Evolutionary conservation across 2,329 filamentous ascomycete species (phyloP).

Genomic region (Trichoderma endophyticum): DNA sequence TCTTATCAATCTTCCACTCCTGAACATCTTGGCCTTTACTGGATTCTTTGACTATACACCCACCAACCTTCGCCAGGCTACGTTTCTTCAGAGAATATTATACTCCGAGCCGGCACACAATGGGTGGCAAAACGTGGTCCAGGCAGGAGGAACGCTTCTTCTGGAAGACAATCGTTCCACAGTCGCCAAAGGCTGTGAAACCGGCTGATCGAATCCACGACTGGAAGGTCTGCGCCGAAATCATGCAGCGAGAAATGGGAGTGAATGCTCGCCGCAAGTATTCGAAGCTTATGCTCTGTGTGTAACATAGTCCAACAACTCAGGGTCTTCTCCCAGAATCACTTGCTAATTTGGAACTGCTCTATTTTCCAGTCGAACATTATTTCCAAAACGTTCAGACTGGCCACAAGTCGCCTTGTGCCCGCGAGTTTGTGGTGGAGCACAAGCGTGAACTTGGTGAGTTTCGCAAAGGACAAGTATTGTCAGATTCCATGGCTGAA

Average conservation of each 20-base stretch:
- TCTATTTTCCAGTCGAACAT: constrained; percentile 39
- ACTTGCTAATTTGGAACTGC: background rate
- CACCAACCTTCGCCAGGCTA: background rate
- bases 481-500: background rate
- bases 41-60: background rate
- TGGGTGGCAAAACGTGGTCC: constrained; percentile 53
- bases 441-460: constrained; percentile 30
- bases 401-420: constrained; percentile 37
- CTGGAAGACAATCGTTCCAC: constrained; percentile 42
- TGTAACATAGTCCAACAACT: constrained; percentile 23
- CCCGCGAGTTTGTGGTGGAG: constrained; percentile 33
- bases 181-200: constrained; percentile 35
- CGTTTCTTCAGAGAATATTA: background rate
- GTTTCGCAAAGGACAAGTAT: constrained; percentile 2
- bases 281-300: constrained; percentile 40
- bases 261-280: constrained; percentile 37
- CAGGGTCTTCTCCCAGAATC: too few species aligned
- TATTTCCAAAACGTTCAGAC: constrained; percentile 44
- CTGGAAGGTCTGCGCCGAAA: constrained; percentile 38
- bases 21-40: background rate
- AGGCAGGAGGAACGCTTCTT: constrained; percentile 47
- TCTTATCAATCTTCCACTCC: background rate
- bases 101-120: constrained; percentile 25
- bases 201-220: constrained; percentile 22
- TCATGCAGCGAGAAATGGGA: constrained; percentile 40